Evolutionary conservation across 495 filamentous ascomycete genomes (phyloP), one percentile per base, ranked within the genome.

Genomic region (Penicillium subrubescens): DNA sequence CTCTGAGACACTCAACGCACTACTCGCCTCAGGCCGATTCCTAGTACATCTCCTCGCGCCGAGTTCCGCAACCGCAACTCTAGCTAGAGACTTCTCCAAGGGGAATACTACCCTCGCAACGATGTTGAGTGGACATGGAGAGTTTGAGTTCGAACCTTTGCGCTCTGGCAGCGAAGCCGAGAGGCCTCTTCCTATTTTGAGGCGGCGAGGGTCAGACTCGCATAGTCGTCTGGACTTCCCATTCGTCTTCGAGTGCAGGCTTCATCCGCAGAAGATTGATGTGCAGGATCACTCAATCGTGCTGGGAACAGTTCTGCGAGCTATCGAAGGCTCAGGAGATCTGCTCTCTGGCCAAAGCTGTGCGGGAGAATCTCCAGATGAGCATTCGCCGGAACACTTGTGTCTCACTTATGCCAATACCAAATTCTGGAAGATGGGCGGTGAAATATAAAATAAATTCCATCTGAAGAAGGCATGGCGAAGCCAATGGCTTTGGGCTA

Each of bases 1-100:
- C 11, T 92, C 89, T 34, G 84, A 84, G n/a, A 96, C 91, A 3
- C 77, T 88, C 39, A 79, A 82, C 61, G 89, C 90, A 0, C 81
- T 96, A 5, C 67, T 79, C 37, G 63, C 72, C 8, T 86, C 77
- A 0, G 61, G 70, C 4, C 68, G 75, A 2, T 84, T 85, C 67
- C 71, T 82, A 11, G 75, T 82, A 6, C 80, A 82, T 63, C 61
- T 82, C 15, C 74, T 82, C 12, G 72, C 72, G 34, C 76, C 74
- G 12, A 60, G 60, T 15, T 61, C 58, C 35, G 71, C 62, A 6
- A 79, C 72, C 10, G 76, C 75, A 7, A 71, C 63, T 1, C 72
- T 82, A 2, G 82, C 83, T 5, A 65, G 76, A n/a, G 77, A 79
- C 29, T 84, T 84, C 62, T 79, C 77, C 0, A 69, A 68, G 25